Evolutionary conservation across 1,139 yeast genomes (phyloP).

Genomic region (Ogataea hybrid): DNA sequence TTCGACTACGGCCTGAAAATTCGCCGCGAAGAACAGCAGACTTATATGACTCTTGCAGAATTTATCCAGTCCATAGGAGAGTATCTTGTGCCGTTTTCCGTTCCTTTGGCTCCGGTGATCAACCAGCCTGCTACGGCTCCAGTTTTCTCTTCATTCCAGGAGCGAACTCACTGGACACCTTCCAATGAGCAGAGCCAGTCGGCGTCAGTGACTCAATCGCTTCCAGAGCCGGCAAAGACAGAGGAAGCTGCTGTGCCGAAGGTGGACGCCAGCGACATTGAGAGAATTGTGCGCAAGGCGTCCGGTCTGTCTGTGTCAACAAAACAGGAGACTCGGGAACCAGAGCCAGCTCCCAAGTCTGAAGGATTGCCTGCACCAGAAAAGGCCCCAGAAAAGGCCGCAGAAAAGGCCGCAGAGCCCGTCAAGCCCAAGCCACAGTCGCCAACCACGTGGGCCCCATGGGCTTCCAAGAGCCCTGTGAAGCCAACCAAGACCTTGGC

Average conservation of each 20-base stretch:
- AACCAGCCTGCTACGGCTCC: not conserved
- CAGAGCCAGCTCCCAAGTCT: not conserved
- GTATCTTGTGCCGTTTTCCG: conserved; percentile 56
- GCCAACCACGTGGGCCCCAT: conserved; percentile 47
- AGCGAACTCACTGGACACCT: too few species aligned
- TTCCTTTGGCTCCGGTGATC: conserved; percentile 43
- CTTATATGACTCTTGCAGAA: conserved; percentile 43
- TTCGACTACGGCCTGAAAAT: conserved; percentile 54
- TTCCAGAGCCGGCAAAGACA: not conserved
- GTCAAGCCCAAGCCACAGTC: conserved; percentile 4
- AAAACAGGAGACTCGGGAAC: too few species aligned
- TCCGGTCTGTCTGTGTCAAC: not conserved
- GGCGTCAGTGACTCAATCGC: not conserved
- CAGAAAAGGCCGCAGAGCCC: not conserved
- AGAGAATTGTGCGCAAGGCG: not conserved
- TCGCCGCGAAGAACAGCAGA: conserved; percentile 49
- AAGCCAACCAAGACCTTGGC: conserved; percentile 52
- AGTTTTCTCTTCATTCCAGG: not conserved
- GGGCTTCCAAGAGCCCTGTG: conserved; percentile 42
- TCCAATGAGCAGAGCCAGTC: too few species aligned
- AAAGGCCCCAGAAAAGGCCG: not conserved
- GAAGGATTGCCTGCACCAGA: conserved; percentile 5
- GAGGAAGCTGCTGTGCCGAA: not conserved
- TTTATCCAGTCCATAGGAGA: conserved; percentile 49
- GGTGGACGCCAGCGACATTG: not conserved